Percentiles rank a stretch among this genome's conserved stretches.
These are phyloP conservation scores for Clavispora santaluciae DNA, from an alignment of 805 yeast genomes.

Conservation along the genomic window DNA sequence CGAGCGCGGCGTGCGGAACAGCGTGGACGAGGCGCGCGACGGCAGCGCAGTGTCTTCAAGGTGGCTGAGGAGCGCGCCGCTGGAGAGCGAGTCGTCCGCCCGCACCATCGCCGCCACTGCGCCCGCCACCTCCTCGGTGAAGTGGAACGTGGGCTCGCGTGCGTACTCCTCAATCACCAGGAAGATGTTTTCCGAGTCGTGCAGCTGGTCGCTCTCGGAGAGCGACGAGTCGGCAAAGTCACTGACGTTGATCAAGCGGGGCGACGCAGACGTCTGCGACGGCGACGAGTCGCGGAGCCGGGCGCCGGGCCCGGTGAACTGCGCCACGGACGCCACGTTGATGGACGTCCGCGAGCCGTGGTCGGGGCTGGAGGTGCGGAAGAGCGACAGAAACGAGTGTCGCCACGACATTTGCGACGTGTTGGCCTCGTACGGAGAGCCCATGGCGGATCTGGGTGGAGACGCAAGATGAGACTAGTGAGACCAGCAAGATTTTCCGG, in stretches of 20 bases:
- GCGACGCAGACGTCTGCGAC: background rate
- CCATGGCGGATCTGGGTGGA: no score
- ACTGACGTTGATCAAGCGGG: slow-evolving; percentile 16
- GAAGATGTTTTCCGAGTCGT: slow-evolving; percentile 26
- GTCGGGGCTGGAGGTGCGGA: background rate
- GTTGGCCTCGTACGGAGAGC: background rate
- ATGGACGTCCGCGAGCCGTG: slow-evolving; percentile 3
- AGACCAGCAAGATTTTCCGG: no score
- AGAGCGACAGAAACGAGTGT: background rate
- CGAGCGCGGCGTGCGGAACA: background rate
- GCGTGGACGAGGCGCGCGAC: background rate
- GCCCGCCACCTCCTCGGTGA: slow-evolving; percentile 8
- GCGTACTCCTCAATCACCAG: slow-evolving; percentile 28
- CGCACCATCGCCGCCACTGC: slow-evolving; percentile 1
- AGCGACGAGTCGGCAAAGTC: slow-evolving; percentile 39
- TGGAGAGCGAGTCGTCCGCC: slow-evolving; percentile 14
- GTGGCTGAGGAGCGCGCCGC: slow-evolving; percentile 15
- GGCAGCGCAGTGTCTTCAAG: slow-evolving; percentile 1
- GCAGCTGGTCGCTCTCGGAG: slow-evolving; percentile 2
- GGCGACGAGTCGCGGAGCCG: slow-evolving; percentile 1
- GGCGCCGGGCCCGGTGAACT: background rate
- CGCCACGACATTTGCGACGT: background rate
- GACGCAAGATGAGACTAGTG: no score
- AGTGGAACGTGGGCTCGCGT: slow-evolving; percentile 5
- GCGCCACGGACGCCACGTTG: slow-evolving; percentile 4